Base-by-base conservation (phyloP, 163 green algal genomes). In the Coccomyxa subellipsoidea region DNA sequence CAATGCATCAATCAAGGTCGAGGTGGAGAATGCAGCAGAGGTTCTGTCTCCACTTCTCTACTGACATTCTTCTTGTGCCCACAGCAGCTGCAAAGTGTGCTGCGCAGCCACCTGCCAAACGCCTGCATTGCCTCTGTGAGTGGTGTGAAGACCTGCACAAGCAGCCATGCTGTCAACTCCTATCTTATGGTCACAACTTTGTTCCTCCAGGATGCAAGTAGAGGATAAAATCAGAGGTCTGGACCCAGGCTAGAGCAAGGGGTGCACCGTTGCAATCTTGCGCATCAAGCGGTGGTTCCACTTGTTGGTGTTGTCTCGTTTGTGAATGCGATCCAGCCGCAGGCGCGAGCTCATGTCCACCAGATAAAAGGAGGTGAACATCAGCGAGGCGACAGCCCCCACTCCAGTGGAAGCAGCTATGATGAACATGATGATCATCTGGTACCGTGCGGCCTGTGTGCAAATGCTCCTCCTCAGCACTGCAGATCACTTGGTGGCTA, bases 341-440 rank as follows among this genome's bases (percentile, higher is more conserved):
- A 83, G 66, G 9, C 69, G 79, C 1, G 36, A 31, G 2, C 66
- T 40, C 9, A 25, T n/a, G 69, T 83, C 79, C 1, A 83, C n/a
- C 15, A 78, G 7, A 29, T 71, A 72, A 27, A 78, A 83, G 69
- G 79, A 32, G 9, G 69, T 69, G 32, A 79, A 40, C 25, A 40
- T 53, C 29, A 83, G 29, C 3, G 69, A 47, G 29, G 66, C 69
- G 8, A 78, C 38, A 12, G 38, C 31, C 23, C 38, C 66, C 66
- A 73, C 66, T 8, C 81, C 87, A 12, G 91, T 92, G 38, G 92
- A 80, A 32, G 84, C 90, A 4, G 86, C 86, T 38, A 97, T 89
- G 9, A 96, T 77, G 82, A 96, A 95, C 83, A 97, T 92, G 59
- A 97, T 90, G 2, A 94, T 84, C 83, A 96, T 96, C 76, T 97